Conservation (phyloP, 805 yeast species). For the Ogataea ramenticola region DNA sequence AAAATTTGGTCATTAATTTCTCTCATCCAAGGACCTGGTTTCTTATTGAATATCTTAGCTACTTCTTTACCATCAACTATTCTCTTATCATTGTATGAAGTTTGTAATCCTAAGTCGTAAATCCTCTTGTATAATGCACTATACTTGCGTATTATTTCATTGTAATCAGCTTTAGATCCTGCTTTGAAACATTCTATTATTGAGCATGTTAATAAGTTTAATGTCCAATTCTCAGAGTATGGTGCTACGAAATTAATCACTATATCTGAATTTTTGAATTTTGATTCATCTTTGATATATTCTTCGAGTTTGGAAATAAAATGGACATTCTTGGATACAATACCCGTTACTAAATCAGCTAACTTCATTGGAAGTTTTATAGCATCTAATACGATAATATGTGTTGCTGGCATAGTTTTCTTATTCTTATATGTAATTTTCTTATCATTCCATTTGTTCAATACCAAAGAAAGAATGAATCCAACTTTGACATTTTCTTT, state of each 20-base stretch:
- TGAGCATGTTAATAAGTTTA: constrained; percentile 23
- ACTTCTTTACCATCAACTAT: constrained; percentile 72
- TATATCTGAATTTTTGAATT: constrained; percentile 42
- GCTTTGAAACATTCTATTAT: constrained; percentile 10
- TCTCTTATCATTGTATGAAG: constrained; percentile 50
- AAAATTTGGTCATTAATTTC: constrained; percentile 46
- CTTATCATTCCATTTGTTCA: constrained; percentile 41
- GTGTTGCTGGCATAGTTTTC: constrained; percentile 38
- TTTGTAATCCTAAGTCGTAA: constrained; percentile 26
- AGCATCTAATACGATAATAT: constrained; percentile 57
- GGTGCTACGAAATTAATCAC: constrained; percentile 50
- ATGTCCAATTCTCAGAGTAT: constrained; percentile 45
- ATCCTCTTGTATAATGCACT: constrained; percentile 28
- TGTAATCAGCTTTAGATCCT: constrained; percentile 6
- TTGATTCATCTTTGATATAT: constrained; percentile 10
- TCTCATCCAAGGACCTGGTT: constrained; percentile 87
- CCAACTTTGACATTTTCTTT: constrained; percentile 16
- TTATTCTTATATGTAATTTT: constrained; percentile 25
- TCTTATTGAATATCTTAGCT: constrained; percentile 38
- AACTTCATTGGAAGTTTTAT: constrained; percentile 55
- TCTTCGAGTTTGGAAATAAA: constrained; percentile 22
- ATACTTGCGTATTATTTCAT: constrained; percentile 22
- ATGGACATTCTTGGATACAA: constrained; percentile 28
- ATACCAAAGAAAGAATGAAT: constrained; percentile 42
- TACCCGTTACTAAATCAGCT: constrained; percentile 40